Conservation (phyloP, 768 basidiomycete genomes). For the Boletus rex-veris region DNA sequence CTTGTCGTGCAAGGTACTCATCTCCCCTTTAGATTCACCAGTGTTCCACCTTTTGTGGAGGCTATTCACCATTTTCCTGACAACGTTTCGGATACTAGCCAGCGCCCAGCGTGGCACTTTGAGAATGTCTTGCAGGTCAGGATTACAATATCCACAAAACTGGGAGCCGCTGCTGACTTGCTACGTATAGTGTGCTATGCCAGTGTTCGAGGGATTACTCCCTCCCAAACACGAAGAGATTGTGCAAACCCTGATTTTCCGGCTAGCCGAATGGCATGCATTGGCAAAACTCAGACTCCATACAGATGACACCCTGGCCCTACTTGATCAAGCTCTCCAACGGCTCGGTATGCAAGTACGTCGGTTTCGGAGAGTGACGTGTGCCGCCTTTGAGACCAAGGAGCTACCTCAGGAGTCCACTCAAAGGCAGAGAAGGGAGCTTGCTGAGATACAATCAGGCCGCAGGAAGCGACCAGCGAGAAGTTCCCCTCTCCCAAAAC, state of each 20-base stretch:
- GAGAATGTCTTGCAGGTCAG: constrained; percentile 13
- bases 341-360: neutral
- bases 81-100: constrained; percentile 38
- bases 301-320: neutral
- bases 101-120: constrained; percentile 16
- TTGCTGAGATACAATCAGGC: too few relatives aligned
- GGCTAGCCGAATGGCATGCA: neutral
- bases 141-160: neutral
- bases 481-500: too few relatives aligned
- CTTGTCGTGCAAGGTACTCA: too few relatives aligned
- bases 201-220: constrained; percentile 39
- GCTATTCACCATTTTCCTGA: constrained; percentile 33
- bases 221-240: constrained; percentile 18
- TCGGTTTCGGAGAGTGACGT: neutral
- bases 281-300: neutral
- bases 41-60: neutral
- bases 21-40: neutral
- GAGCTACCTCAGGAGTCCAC: neutral
- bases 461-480: too few relatives aligned
- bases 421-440: neutral
- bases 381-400: neutral
- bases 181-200: constrained; percentile 31
- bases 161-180: too few relatives aligned
- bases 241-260: constrained; percentile 19
- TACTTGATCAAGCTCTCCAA: neutral